A percentile compares a stretch with the other conserved stretches of the same genome.
Conservation (phyloP, 345 rosid species). For the Sisymbrium altissimum region DNA sequence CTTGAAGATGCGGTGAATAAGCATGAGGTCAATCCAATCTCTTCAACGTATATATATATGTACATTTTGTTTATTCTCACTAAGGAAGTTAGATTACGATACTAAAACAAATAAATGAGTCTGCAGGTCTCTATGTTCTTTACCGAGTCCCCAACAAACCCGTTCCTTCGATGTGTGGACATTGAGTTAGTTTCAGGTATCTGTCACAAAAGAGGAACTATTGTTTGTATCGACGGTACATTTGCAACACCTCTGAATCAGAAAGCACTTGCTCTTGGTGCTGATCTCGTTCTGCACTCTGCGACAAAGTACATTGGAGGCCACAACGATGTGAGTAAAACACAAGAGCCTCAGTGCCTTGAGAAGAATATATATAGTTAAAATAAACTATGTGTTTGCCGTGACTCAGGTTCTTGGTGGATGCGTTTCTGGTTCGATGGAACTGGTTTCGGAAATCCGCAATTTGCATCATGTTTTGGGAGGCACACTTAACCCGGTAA, state of each 20-base stretch:
- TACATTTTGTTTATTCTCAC: no score
- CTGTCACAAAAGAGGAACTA: slow-evolving; percentile 73
- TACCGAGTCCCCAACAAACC: slow-evolving; percentile 90
- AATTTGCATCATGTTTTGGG: slow-evolving; percentile 77
- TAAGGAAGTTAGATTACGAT: no score
- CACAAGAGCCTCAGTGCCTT: neutral
- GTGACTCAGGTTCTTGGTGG: slow-evolving; percentile 70
- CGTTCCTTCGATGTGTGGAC: slow-evolving; percentile 81
- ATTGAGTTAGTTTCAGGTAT: slow-evolving; percentile 73
- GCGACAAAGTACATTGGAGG: slow-evolving; percentile 88
- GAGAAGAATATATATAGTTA: neutral
- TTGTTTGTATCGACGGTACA: slow-evolving; percentile 91
- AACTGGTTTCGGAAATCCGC: slow-evolving; percentile 65
- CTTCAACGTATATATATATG: no score
- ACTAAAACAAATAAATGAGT: slow-evolving; percentile 7
- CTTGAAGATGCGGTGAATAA: slow-evolving; percentile 57
- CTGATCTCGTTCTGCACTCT: slow-evolving; percentile 48
- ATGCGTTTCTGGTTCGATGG: slow-evolving; percentile 67
- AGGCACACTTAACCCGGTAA: slow-evolving; percentile 45
- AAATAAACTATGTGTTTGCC: neutral
- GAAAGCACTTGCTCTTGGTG: neutral
- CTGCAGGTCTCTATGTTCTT: slow-evolving; percentile 76
- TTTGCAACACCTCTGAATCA: slow-evolving; percentile 23
- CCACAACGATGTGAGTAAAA: slow-evolving; percentile 66
- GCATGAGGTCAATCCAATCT: slow-evolving; percentile 22